Evolutionary conservation across 345 rosid species (phyloP).

Genomic region (Dimocarpus longan): DNA sequence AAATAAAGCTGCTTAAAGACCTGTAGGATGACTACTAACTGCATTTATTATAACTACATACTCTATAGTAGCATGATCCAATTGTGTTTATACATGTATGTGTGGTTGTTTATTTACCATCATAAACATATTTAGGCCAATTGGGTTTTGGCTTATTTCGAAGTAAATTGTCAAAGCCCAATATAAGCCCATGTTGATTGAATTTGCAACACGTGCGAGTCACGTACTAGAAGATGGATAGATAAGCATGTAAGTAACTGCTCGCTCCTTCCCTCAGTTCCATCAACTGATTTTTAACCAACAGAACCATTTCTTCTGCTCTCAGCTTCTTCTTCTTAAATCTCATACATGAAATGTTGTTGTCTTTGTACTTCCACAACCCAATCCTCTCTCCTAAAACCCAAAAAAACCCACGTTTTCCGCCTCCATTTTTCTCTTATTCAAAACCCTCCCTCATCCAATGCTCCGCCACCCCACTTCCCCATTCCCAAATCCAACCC

Average conservation of each 20-base stretch:
- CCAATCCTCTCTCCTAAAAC: conserved; percentile 34
- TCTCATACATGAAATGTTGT: conserved; percentile 45
- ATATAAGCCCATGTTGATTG: background rate
- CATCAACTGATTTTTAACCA: background rate
- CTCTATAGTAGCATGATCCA: no score
- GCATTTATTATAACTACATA: no score
- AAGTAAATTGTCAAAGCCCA: background rate
- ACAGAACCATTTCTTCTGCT: background rate
- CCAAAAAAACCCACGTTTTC: conserved; percentile 27
- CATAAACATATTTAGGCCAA: background rate
- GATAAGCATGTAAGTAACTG: background rate
- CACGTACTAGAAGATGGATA: background rate
- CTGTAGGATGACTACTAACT: no score
- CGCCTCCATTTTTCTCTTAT: conserved; percentile 17
- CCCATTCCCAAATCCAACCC: background rate
- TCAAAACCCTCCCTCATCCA: conserved; percentile 25
- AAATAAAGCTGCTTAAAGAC: no score
- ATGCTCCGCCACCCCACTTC: background rate
- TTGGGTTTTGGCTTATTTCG: background rate
- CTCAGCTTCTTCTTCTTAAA: background rate
- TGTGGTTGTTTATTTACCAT: no score
- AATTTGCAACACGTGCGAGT: background rate
- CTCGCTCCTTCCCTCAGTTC: background rate
- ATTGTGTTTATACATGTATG: no score
- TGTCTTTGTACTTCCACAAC: conserved; percentile 32